Conservation (phyloP, 345 rosid species). For the Salix suchowensis region DNA sequence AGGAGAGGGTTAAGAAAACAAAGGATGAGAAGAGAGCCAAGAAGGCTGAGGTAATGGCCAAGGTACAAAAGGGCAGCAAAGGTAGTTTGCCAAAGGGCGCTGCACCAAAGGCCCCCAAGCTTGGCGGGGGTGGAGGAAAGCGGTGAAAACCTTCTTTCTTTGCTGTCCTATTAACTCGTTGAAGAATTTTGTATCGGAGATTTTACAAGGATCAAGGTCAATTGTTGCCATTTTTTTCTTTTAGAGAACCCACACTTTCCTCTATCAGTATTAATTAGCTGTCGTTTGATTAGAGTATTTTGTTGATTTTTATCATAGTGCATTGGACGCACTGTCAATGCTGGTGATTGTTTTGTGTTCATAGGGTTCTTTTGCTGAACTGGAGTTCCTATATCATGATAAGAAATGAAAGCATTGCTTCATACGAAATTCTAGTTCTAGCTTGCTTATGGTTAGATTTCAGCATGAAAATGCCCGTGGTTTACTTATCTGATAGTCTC, state of each 20-base stretch:
- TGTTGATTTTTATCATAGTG: neutral
- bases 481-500: neutral
- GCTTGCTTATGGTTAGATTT: neutral
- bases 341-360: neutral
- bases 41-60: conserved; percentile 58
- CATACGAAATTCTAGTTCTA: neutral
- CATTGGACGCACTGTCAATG: neutral
- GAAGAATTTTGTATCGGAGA: neutral
- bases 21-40: conserved; percentile 85
- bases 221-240: neutral
- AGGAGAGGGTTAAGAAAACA: conserved; percentile 81
- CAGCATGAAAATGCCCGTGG: neutral
- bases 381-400: neutral
- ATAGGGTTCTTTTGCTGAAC: neutral
- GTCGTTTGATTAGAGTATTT: neutral
- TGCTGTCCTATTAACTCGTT: neutral
- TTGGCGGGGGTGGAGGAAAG: conserved; percentile 78
- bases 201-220: neutral
- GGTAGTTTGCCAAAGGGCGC: conserved; percentile 44
- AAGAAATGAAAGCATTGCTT: neutral
- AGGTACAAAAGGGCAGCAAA: conserved; percentile 52
- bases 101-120: conserved; percentile 53
- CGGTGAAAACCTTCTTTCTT: conserved; percentile 31
- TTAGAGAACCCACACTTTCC: neutral
- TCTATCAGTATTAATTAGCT: neutral